phyloP scores from a whole-genome alignment of 805 yeast species.

The Starmera pachycereana region DNA sequence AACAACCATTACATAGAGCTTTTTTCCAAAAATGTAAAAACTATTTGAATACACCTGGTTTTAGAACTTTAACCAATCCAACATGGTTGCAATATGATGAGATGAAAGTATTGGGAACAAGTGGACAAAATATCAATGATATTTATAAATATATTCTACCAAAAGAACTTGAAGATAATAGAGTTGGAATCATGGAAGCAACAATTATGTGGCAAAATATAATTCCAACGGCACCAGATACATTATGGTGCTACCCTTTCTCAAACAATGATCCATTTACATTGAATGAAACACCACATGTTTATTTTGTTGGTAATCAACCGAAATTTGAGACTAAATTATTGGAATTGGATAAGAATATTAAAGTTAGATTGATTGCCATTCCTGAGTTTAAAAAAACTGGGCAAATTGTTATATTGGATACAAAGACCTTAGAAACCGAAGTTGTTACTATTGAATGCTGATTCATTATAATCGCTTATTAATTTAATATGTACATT shows the following conservation, averaged over 20 bases:
- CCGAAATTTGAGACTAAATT: conserved; percentile 41
- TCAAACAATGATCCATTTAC: conserved; percentile 70
- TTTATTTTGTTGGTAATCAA: conserved; percentile 83
- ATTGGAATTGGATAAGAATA: conserved; percentile 25
- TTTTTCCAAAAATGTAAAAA: conserved; percentile 42
- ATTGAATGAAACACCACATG: conserved; percentile 72
- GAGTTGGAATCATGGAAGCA: conserved; percentile 50
- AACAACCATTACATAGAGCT: conserved; percentile 78
- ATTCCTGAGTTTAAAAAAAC: conserved; percentile 64
- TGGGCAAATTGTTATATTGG: conserved; percentile 54
- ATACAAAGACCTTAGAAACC: conserved; percentile 45
- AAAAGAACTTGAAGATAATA: conserved; percentile 20
- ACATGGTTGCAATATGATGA: conserved; percentile 52
- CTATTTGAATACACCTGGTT: conserved; percentile 27
- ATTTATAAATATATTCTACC: conserved; percentile 55
- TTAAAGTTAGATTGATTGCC: conserved; percentile 43
- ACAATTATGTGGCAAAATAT: conserved; percentile 78
- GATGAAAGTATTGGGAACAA: conserved; percentile 52
- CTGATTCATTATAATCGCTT: neutral
- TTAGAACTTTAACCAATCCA: conserved; percentile 59
- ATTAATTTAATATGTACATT: conserved; percentile 4
- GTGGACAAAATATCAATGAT: conserved; percentile 83
- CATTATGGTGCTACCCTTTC: conserved; percentile 83
- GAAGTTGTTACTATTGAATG: conserved; percentile 29
- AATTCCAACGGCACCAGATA: conserved; percentile 94